Base-by-base conservation (phyloP, 1,284 basidiomycete species). In the Tremellales sp. region DNA sequence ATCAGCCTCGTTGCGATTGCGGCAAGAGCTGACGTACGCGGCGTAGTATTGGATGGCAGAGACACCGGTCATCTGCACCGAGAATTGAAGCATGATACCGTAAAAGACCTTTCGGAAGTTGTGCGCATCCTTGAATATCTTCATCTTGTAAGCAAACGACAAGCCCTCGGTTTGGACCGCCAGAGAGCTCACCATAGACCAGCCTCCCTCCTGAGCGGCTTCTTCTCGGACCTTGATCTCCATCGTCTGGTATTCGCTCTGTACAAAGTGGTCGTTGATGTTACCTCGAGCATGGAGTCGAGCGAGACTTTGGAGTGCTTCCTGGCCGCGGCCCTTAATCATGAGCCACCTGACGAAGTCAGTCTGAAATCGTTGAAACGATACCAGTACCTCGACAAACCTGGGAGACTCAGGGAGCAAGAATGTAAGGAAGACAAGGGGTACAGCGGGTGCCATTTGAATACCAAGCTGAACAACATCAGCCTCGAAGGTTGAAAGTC, bases 201-300 rank as follows among this genome's bases (percentile, higher is more conserved):
- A 68, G 10, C 61, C 60, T 26, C 60, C 51, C 22, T 58, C 54
- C 26, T 57, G 45, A 35, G 75, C 71, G 2, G 77, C 77, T 47
- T 74, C 73, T 41, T 61, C 59, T 11, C 58, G 53, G 13, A 75
- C 56, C 41, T 67, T 63, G 19, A 49, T 48, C 33, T 78, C 66
- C 56, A 77, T 76, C 45, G 71, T 67, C 13, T 63, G 55, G 22
- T 63, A 65, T 53, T 78, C 76, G 46, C 65, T 71, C 15, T 60
- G 57, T 3, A 76, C 72, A n/a, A 77, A 61, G 2, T 66, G 56
- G 53, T 77, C 75, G 45, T 68, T 49, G 39, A 53, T 48, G 45
- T 69, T 54, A 19, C 68, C 70, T 25, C 58, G 78, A 2, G 83
- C 81, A 61, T 87, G 84, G 52, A 83, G 85, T 53, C 80, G 80